Percentiles rank a stretch among this genome's conserved stretches.
Conservation (phyloP, 1,284 basidiomycete genomes). For the Ganoderma sinense region DNA sequence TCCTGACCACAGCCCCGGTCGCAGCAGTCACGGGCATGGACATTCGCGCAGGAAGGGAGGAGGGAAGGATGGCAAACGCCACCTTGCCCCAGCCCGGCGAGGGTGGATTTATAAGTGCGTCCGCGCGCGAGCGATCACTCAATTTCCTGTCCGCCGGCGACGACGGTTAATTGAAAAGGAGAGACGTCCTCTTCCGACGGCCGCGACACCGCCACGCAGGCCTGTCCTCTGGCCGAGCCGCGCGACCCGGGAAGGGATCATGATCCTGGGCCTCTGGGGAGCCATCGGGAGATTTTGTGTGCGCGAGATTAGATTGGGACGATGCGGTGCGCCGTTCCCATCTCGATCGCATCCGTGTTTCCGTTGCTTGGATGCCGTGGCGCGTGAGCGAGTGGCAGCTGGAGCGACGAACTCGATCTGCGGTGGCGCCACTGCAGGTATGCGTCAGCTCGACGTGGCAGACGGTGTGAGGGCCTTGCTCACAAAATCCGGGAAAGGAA, state of each 20-base stretch:
- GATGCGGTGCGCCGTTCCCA: slow-evolving; percentile 9
- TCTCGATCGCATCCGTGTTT: slow-evolving; percentile 11
- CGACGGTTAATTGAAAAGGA: slow-evolving; percentile 18
- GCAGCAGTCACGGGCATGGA: slow-evolving; percentile 18
- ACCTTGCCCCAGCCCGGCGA: neutral
- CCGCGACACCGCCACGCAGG: slow-evolving; percentile 22
- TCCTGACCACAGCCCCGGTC: slow-evolving; percentile 21
- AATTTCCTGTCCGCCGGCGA: slow-evolving; percentile 18
- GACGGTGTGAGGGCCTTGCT: neutral
- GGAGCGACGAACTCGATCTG: neutral
- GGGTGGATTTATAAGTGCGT: slow-evolving; percentile 22
- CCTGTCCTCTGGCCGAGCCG: slow-evolving; percentile 2
- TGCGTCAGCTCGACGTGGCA: neutral
- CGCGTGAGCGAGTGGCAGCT: neutral
- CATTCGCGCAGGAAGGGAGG: neutral
- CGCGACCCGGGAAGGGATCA: neutral
- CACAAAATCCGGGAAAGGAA: neutral
- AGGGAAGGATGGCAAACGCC: slow-evolving; percentile 1
- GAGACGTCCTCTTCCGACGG: slow-evolving; percentile 14
- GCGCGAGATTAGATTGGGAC: slow-evolving; percentile 15
- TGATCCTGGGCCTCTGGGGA: neutral
- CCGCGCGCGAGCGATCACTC: slow-evolving; percentile 22
- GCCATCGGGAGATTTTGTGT: slow-evolving; percentile 27
- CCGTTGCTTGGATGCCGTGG: neutral
- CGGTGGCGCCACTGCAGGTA: neutral